Evolutionary conservation across 2,329 filamentous ascomycete genomes (phyloP), one percentile per base, ranked within the genome.

Genomic region (Rutstroemia sp.): DNA sequence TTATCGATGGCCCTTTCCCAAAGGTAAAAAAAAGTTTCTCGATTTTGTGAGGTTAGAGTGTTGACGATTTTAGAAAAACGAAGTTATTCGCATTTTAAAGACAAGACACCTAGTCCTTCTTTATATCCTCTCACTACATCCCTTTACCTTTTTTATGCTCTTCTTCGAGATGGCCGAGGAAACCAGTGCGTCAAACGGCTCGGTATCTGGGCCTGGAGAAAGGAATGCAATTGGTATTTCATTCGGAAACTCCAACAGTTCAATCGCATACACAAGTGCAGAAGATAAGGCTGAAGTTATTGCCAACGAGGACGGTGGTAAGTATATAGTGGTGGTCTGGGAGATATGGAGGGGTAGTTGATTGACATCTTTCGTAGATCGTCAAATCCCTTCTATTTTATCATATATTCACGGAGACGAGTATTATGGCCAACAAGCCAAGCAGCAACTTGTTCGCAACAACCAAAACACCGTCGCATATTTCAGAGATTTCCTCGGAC

Each of bases 211-310:
- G 65, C 44, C 53, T 45, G 54, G 54, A 30, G 78, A 85, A 66
- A 79, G 83, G 67, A 78, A 80, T 68, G 90, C 87, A 71, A 97
- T 99, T 75, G 94, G 94, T 72, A 91, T 99, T 71, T 88, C 92
- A 65, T 96, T 97, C 79, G 94, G 94, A 76, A 99, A 97, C 79
- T 92, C 91, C 61, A 95, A 96, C 85, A 95, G 90, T 77, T 96
- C 91, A 59, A 96, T 99, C 75, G 92, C 92, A 67, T 91, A 86
- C 72, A 95, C 92, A 71, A 95, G 91, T 48, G 82, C 86, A 61
- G 92, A 97, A 70, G 92, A 95, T 74, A 95, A 95, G 79, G 87
- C 91, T 63, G 90, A 96, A 73, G 92, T 99, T 62, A 97, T 99
- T 76, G 94, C 94, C 70, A 97, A 99, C 76, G 94, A 97, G 78